These are phyloP conservation scores for Pichia sp. DNA, from an alignment of 1,139 yeast genomes.

Conservation along the genomic window DNA sequence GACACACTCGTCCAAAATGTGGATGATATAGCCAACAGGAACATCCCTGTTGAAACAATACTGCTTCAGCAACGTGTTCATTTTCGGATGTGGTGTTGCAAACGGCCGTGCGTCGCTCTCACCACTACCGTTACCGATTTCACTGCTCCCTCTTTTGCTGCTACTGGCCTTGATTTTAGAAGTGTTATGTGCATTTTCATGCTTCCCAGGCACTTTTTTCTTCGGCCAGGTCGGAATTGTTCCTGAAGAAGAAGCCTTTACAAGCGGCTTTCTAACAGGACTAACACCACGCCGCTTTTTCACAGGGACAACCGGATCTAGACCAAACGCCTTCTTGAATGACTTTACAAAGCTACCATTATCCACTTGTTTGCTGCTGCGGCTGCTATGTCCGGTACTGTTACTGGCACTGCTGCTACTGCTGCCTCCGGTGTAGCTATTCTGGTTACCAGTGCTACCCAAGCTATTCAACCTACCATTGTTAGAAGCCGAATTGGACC, in stretches of 20 bases:
- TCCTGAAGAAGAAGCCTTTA: not conserved
- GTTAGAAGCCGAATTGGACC: conserved; percentile 20
- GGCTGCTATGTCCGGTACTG: not conserved
- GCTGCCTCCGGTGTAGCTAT: not conserved
- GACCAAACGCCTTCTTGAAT: conserved; percentile 11
- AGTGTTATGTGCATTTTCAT: not conserved
- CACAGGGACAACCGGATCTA: not conserved
- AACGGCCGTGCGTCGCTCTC: conserved; percentile 26
- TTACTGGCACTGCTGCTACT: not conserved
- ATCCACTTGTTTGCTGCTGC: not conserved
- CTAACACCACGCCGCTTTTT: not conserved
- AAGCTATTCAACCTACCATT: not conserved
- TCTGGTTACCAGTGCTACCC: not conserved
- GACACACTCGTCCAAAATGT: conserved; percentile 55
- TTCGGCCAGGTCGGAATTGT: not conserved
- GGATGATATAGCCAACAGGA: conserved; percentile 65
- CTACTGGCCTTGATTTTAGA: not conserved
- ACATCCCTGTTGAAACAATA: conserved; percentile 60
- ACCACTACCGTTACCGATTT: not conserved
- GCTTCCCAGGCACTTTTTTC: not conserved
- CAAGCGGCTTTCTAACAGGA: not conserved
- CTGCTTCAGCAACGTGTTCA: conserved; percentile 52
- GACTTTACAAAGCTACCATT: conserved; percentile 8
- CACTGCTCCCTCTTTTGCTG: not conserved
- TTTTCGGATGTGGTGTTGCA: conserved; percentile 49